These are phyloP conservation scores for Mycena sp. DNA, from an alignment of 1,284 basidiomycete species.

Conservation along the genomic window DNA sequence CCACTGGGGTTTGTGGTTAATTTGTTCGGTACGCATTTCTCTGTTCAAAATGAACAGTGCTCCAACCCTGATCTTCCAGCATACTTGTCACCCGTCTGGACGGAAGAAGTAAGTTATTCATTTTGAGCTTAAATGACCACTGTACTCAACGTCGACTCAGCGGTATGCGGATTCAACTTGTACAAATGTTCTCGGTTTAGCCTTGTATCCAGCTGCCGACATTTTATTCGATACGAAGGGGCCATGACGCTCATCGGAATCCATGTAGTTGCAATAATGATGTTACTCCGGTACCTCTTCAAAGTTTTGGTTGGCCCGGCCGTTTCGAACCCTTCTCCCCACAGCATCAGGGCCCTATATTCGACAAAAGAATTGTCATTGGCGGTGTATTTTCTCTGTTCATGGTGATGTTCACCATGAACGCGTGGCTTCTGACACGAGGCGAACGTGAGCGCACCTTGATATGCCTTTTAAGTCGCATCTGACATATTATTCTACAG, in stretches of 20 bases:
- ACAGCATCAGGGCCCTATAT: constrained; percentile 43
- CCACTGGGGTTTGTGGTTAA: constrained; percentile 56
- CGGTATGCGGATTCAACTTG: constrained; percentile 9
- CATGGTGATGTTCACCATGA: constrained; percentile 44
- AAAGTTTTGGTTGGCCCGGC: background rate
- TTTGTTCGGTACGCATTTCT: constrained; percentile 45
- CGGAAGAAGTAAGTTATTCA: constrained; percentile 40
- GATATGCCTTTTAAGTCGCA: background rate
- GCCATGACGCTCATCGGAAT: constrained; percentile 55
- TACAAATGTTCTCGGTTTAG: background rate
- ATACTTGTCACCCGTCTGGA: constrained; percentile 47
- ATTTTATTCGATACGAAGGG: constrained; percentile 56
- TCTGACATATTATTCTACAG: background rate
- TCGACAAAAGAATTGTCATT: constrained; percentile 35
- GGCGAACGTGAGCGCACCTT: constrained; percentile 33
- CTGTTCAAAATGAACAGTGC: background rate
- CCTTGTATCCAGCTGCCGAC: constrained; percentile 40
- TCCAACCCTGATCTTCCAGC: constrained; percentile 36
- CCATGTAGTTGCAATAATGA: constrained; percentile 52
- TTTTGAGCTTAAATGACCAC: background rate
- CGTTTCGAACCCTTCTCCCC: background rate
- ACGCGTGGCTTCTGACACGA: constrained; percentile 50
- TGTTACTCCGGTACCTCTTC: constrained; percentile 52
- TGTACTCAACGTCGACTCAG: constrained; percentile 20
- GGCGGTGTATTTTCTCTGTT: constrained; percentile 40